Evolutionary conservation across 169 alveolate species (phyloP), one percentile per base, ranked within the genome.

Genomic region (Plasmodium inui): DNA sequence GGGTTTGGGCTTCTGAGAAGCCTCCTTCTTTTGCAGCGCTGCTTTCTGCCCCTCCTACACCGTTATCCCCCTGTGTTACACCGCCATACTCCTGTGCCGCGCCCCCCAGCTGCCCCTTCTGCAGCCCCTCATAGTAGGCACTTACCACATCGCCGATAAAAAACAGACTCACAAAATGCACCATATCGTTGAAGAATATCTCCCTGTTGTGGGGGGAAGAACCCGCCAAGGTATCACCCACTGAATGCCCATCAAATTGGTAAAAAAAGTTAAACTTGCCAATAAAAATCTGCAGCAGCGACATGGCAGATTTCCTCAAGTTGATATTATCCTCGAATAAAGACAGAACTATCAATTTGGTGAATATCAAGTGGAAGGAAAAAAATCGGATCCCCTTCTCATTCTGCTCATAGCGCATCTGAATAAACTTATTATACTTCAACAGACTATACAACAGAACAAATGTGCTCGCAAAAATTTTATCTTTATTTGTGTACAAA

Each of bases 231-330:
- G 1, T 39, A 41, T 9, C 55, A 7, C 19, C 84, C 28, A 14
- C 2, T 37, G 55, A 8, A 19, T 8, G 28, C 57, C 22, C 70
- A 28, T 30, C 74, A 5, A 81, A 22, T 26, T 85, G 30, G 61
- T 88, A 88, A 4, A 88, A 57, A 61, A 88, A 88, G n/a, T 88
- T 88, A 78, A 88, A 88, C 41, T 88, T 88, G 0, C 93, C 93
- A 55, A 88, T 78, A 32, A 76, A 88, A 4, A 88, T 53, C 26
- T 88, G 93, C 9, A 88, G 39, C 7, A 88, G 44, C 17, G 93
- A 88, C 86, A 88, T 88, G 19, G 93, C 88, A 28, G 93, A 88
- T 22, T 88, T 88, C 70, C 93, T 88, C 57, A 88, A 55, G 55
- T 88, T 88, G 28, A 88, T 78, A 19, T 88, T 88, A 34, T 88